These are phyloP conservation scores for Schwanniomyces sp. DNA, from an alignment of 805 yeast genomes.

Conservation along the genomic window DNA sequence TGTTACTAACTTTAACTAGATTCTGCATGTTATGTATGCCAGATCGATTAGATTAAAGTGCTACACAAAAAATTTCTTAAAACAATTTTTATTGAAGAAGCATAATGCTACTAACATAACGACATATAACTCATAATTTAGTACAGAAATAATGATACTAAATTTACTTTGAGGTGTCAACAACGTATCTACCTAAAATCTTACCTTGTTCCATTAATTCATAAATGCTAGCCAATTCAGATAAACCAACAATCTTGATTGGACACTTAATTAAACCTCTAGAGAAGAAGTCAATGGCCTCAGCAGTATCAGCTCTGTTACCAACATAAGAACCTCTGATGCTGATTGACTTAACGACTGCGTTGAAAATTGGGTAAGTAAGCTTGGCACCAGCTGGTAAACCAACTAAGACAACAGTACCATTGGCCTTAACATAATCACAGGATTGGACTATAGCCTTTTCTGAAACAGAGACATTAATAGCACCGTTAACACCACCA, in stretches of 20 bases:
- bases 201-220: constrained; percentile 80
- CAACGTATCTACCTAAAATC: constrained; percentile 86
- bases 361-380: constrained; percentile 66
- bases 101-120: background rate
- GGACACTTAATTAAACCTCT: constrained; percentile 74
- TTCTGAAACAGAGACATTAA: constrained; percentile 75
- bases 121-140: background rate
- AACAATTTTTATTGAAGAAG: background rate
- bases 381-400: constrained; percentile 79
- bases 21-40: background rate
- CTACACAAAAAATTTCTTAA: background rate
- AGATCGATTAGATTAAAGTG: too few relatives aligned
- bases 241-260: constrained; percentile 72
- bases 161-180: constrained; percentile 65
- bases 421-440: constrained; percentile 41
- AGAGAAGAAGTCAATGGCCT: constrained; percentile 72
- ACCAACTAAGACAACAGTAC: constrained; percentile 52
- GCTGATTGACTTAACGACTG: constrained; percentile 69
- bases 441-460: constrained; percentile 62
- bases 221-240: constrained; percentile 67
- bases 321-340: constrained; percentile 87
- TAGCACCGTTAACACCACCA: constrained; percentile 78
- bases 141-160: background rate
- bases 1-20: too few relatives aligned
- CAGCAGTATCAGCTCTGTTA: constrained; percentile 82